Percentiles rank a stretch among this genome's conserved stretches.
These are phyloP conservation scores for Rubroboletus pulcherrimus DNA, from an alignment of 768 basidiomycete genomes.

Conservation along the genomic window DNA sequence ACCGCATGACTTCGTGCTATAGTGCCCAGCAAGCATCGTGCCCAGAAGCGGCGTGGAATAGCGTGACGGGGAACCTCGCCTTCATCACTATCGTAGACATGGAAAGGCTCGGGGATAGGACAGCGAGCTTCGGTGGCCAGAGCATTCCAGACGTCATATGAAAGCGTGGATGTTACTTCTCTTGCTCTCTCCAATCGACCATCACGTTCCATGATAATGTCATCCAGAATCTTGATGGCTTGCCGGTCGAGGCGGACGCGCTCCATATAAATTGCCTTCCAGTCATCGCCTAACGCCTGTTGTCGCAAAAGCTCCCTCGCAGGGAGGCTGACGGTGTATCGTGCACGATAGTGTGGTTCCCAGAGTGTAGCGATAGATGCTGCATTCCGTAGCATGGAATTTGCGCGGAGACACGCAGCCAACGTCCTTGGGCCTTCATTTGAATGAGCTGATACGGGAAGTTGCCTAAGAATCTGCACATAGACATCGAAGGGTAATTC, in stretches of 20 bases:
- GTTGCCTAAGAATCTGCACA: slow-evolving; percentile 33
- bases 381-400: slow-evolving; percentile 40
- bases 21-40: slow-evolving; percentile 38
- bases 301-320: slow-evolving; percentile 36
- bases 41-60: slow-evolving; percentile 50
- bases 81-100: slow-evolving; percentile 10
- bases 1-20: slow-evolving; percentile 44
- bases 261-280: slow-evolving; percentile 43
- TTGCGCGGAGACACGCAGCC: slow-evolving; percentile 38
- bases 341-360: slow-evolving; percentile 48
- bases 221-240: slow-evolving; percentile 40
- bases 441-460: slow-evolving; percentile 27
- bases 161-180: slow-evolving; percentile 36
- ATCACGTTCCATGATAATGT: slow-evolving; percentile 36
- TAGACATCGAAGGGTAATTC: slow-evolving; percentile 36
- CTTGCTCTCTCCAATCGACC: slow-evolving; percentile 39
- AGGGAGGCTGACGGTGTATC: slow-evolving; percentile 43
- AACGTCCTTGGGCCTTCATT: slow-evolving; percentile 33
- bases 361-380: slow-evolving; percentile 43
- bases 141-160: slow-evolving; percentile 56
- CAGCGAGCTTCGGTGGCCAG: slow-evolving; percentile 39
- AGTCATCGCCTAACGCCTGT: slow-evolving; percentile 34
- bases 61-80: slow-evolving; percentile 25
- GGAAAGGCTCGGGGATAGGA: slow-evolving; percentile 33
- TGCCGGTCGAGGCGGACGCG: slow-evolving; percentile 42